phyloP scores from a whole-genome alignment of 2,329 filamentous ascomycete genomes.

The Phialemonium atrogriseum region DNA sequence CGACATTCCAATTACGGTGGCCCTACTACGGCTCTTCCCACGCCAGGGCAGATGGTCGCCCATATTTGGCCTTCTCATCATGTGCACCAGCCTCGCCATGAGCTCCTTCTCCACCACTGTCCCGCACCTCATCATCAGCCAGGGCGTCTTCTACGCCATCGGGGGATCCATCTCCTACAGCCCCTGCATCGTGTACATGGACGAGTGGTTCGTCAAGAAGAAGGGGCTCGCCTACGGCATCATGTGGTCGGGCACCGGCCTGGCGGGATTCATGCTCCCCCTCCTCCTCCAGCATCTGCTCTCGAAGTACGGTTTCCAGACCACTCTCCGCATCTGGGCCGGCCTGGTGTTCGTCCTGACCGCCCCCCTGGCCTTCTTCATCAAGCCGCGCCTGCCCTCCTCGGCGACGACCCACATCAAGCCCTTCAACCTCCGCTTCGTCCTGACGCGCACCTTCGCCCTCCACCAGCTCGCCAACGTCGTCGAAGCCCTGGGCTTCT shows the following conservation, averaged over 20 bases:
- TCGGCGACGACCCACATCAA: constrained; percentile 26
- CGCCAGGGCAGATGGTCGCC: constrained; percentile 31
- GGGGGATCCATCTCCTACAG: constrained; percentile 48
- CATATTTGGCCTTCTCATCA: constrained; percentile 37
- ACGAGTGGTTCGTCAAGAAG: constrained; percentile 53
- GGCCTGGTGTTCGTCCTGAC: constrained; percentile 40
- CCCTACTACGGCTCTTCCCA: constrained; percentile 33
- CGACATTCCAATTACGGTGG: constrained; percentile 39
- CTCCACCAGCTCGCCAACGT: constrained; percentile 51
- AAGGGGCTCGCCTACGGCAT: constrained; percentile 56
- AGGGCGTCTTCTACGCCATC: constrained; percentile 53
- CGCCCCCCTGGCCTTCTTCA: constrained; percentile 46
- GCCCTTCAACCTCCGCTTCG: constrained; percentile 39
- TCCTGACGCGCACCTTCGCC: constrained; percentile 43
- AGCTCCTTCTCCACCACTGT: constrained; percentile 45
- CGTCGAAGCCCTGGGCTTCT: constrained; percentile 52
- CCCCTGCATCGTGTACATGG: constrained; percentile 49
- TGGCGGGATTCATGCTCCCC: constrained; percentile 42
- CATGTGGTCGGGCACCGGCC: constrained; percentile 49
- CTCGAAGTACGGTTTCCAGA: constrained; percentile 39
- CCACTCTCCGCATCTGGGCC: constrained; percentile 46
- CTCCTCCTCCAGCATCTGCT: constrained; percentile 46
- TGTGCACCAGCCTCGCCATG: constrained; percentile 42
- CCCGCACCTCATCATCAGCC: constrained; percentile 47
- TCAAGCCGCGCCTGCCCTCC: constrained; percentile 46